Conservation (phyloP, 305 asterid species). For the Solanum hybrid region DNA sequence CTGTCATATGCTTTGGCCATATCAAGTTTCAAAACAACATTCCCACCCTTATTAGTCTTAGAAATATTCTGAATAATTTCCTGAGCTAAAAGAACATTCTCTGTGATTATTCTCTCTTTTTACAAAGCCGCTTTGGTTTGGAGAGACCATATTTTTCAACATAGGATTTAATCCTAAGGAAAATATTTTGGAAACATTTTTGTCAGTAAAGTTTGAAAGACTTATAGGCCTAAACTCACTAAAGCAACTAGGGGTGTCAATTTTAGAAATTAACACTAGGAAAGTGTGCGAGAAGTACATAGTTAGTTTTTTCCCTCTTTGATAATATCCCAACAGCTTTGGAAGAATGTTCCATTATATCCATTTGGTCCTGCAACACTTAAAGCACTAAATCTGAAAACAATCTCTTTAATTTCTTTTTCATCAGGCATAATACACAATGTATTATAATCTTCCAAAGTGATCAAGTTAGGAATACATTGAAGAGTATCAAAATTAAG, state of each 20-base stretch:
- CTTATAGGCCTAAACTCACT: background rate
- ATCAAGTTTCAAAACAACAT: no score
- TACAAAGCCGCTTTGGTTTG: no score
- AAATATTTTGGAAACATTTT: no score
- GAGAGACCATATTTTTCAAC: background rate
- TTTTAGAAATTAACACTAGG: background rate
- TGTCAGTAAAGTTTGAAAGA: background rate
- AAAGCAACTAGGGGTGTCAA: background rate
- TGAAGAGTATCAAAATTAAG: background rate
- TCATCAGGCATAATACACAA: background rate
- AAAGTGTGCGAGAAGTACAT: no score
- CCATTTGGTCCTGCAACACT: background rate
- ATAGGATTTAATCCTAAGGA: background rate
- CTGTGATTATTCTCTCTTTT: background rate
- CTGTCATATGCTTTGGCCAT: no score
- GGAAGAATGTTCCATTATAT: background rate
- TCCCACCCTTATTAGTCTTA: no score
- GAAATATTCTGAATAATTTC: no score
- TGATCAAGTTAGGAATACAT: background rate
- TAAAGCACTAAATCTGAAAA: background rate
- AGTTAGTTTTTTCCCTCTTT: background rate
- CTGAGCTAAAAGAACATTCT: no score
- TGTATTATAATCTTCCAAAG: background rate
- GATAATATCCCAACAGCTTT: background rate
- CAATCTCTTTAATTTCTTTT: background rate